Evolutionary conservation across 2,329 filamentous ascomycete species (phyloP), one percentile per base, ranked within the genome.

Genomic region (Pestalotiopsis sp.): DNA sequence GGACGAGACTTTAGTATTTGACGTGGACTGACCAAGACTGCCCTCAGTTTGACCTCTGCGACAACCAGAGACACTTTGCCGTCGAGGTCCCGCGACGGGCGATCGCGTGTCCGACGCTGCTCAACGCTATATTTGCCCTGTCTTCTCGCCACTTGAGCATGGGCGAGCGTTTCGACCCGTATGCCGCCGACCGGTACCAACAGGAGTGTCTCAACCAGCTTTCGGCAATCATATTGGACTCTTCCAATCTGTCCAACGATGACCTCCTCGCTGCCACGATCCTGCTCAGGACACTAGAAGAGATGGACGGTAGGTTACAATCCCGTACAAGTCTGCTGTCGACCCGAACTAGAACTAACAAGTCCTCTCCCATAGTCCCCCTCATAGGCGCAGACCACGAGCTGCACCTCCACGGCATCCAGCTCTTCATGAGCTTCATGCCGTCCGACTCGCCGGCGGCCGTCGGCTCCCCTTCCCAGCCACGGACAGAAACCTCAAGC

Each of bases 341-440:
- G 7, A 36, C 31, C 2, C 31, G 17, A 27, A n/a, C 55, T 3
- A 9, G 45, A 17, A 64, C 36, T 64, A 39, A 58, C 49, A 31
- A 27, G 20, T 59, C 1, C 55, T 41, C n/a, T 11, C 57, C 36
- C 13, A 4, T 23, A 67, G 65, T 60, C 4, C 41, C 36, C 12
- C 58, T 61, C 9, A 61, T 63, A 5, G 58, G 58, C 11, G 58
- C 55, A 39, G 55, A 67, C 59, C 55, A 62, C 57, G 58, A 61
- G 7, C 7, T 49, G 20, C 65, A 67, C 23, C 65, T 67, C n/a
- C 58, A 60, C 25, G 65, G 65, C 39, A 67, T 67, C 23, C 65
- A 62, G n/a, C 27, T 61, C 13, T 67, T 67, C 41, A 67, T 67
- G 57, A 61, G 36, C 20, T 36, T 20, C 31, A 61, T 58, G 25